Base-by-base conservation (phyloP, 2,329 filamentous ascomycete genomes). In the Teratosphaeria pseudoeucalypti region DNA sequence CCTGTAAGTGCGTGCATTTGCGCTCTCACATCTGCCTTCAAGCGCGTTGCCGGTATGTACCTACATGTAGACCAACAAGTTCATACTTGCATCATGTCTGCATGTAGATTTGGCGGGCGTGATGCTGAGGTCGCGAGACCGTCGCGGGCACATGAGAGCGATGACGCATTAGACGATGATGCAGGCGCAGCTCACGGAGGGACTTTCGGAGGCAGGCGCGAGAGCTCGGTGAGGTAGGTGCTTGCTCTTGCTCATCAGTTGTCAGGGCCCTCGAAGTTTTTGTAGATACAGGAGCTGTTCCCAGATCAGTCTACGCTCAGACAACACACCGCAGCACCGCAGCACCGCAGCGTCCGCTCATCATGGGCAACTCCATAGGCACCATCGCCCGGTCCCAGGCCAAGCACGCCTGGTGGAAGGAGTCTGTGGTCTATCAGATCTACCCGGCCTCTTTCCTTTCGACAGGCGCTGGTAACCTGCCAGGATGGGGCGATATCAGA, bases 401-500 rank as follows among this genome's bases (percentile, higher is more conserved):
- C 27, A 54, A 54, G 37, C 55, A 56, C 26, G 60, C 63, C 7
- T 75, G 73, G 73, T 75, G 73, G 73, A 75, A 75, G 61, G 73
- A 75, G 60, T 65, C 70, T 1, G 67, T 72, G 2, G 70, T 75
- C 6, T 75, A 75, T 37, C 79, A 83, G 68, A 77, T 85, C 56
- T 85, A 84, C 61, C 82, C 82, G 2, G 80, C 82, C 12, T 81
- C 78, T 61, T 85, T 85, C 74, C 77, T 79, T 54, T 82, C 83
- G 66, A 80, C 80, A 32, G 79, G 82, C 47, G 75, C 75, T n/a
- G 82, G 83, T 53, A 63, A 60, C 23, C 60, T 57, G 32, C 66
- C 70, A 60, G 85, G 86, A 47, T 81, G 84, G 75, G 85, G 85
- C 2, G 85, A 88, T 66, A 79, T 88, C 37, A 80, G 79, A 1